phyloP scores from a whole-genome alignment of 2,329 filamentous ascomycete species.

The Chaetothyriales sp. region DNA sequence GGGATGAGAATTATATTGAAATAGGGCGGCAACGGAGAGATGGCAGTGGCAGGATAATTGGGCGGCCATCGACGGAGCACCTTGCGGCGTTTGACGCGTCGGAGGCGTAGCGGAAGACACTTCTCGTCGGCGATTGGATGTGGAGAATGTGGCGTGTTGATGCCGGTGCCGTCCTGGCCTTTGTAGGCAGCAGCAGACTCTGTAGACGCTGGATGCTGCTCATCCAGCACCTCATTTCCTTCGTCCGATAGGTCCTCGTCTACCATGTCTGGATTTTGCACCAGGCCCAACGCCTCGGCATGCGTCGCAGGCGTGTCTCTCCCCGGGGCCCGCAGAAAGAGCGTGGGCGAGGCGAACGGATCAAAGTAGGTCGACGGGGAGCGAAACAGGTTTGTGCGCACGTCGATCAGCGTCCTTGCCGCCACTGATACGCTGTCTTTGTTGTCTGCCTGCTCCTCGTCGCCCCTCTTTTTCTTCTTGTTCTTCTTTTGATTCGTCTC shows the following conservation, averaged over 20 bases:
- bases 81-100: slow-evolving; percentile 10
- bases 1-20: slow-evolving; percentile 10
- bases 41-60: slow-evolving; percentile 9
- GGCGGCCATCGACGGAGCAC: slow-evolving; percentile 16
- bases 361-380: slow-evolving; percentile 30
- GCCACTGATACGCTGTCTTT: slow-evolving; percentile 5
- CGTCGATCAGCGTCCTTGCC: slow-evolving; percentile 18
- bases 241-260: not conserved
- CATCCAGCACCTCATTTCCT: too few species aligned
- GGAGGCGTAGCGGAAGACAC: not conserved
- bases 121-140: not conserved
- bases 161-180: not conserved
- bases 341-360: slow-evolving; percentile 29
- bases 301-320: slow-evolving; percentile 23
- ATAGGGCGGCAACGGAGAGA: slow-evolving; percentile 8
- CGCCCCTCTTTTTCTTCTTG: slow-evolving; percentile 13
- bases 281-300: slow-evolving; percentile 6
- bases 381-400: slow-evolving; percentile 26
- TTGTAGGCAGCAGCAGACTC: not conserved
- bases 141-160: too few species aligned
- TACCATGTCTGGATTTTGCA: not conserved
- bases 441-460: slow-evolving; percentile 5
- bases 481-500: slow-evolving; percentile 1
- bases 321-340: slow-evolving; percentile 30
- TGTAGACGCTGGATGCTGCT: too few species aligned